Base-by-base conservation (phyloP, 1,139 yeast genomes). In the Eremothecium sinecaudum region DNA sequence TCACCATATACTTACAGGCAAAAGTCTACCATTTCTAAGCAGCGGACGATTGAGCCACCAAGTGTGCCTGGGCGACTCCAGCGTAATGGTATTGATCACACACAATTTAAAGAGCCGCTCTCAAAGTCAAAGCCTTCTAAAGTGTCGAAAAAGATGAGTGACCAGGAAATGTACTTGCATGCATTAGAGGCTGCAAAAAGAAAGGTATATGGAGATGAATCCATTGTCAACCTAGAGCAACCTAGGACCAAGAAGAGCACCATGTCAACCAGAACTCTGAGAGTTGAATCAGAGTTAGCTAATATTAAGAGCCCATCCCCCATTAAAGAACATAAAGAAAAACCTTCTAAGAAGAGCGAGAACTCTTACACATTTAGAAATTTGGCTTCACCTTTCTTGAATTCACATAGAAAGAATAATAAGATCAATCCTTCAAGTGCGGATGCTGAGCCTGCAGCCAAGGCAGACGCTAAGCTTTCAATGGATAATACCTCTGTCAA, bases 151-250 rank as follows among this genome's bases (percentile, higher is more conserved):
- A 33, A 34, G 12, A 14, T 51, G 13, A 48, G 50, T 2, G 51
- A 53, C 20, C 50, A 50, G 22, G 61, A 56, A 35, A 54, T 56
- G 58, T 57, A 56, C 35, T 45, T 48, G 2, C 45, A 45, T 21
- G 62, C 62, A 2, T 35, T 51, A 24, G 53, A 51, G 34, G 47
- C 52, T 11, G 62, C 62, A 2, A 44, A 43, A 24, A 46, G 41
- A 23, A 57, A 53, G 32, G 61, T 56, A 7, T 54, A 49, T 34
- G 50, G 47, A 14, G 38, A 32, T 18, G n/a, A 3, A n/a, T 10
- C 4, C 5, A 13, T 10, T 10, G 18, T 20, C 19, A 11, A 4
- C 6, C 20, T 22, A 3, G 18, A 24, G 9, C 12, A 6, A 9
- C 21, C 10, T n/a, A 11, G 18, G 20, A 11, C 12, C 11, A 31